Evolutionary conservation across 495 filamentous ascomycete species (phyloP), one percentile per base, ranked within the genome.

Genomic region (Hypoxylon crocopeplum): DNA sequence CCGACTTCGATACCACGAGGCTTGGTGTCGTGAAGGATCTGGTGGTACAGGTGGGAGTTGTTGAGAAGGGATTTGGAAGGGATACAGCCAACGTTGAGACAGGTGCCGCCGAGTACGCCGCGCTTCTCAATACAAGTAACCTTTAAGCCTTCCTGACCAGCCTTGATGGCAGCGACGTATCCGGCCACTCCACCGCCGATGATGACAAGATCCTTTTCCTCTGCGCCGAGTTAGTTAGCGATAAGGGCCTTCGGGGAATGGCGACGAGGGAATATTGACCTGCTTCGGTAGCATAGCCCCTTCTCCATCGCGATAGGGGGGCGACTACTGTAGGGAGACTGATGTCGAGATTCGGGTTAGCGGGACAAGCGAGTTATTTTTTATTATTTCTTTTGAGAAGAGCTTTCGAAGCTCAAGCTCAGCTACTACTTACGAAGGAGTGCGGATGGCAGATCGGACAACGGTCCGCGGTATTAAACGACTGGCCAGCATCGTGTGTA

Each of bases 141-240:
- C 88, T 98, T 98, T 72, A 98, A 79, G 68, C 94, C 95, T 74
- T 94, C 92, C 74, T 98, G 94, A 44, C 92, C 94, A 66, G 95
- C 94, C 81, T 97, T 98, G 84, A 98, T 98, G 59, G 94, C 94
- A 57, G 94, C 93, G 68, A 98, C 95, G 82, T 98, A 98, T 74
- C 94, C 94, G 67, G 92, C 94, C 64, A 97, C 95, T 81, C 94
- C 94, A 73, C 94, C 94, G 70, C 94, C 94, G 68, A 96, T 93
- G 77, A 97, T 92, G 66, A 97, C 88, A 30, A 96, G 80, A 74
- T 96, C 92, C 70, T 92, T 89, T 72, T 93, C 88, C 68, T 91
- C 92, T 95, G 71, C 60, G 64, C 51, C 59, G 27, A 34, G 61
- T 50, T 32, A 59, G 67, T 72, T 57, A 68, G 64, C 52, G 47